Evolutionary conservation across 495 filamentous ascomycete species (phyloP).

Genomic region (Lepraria neglecta): DNA sequence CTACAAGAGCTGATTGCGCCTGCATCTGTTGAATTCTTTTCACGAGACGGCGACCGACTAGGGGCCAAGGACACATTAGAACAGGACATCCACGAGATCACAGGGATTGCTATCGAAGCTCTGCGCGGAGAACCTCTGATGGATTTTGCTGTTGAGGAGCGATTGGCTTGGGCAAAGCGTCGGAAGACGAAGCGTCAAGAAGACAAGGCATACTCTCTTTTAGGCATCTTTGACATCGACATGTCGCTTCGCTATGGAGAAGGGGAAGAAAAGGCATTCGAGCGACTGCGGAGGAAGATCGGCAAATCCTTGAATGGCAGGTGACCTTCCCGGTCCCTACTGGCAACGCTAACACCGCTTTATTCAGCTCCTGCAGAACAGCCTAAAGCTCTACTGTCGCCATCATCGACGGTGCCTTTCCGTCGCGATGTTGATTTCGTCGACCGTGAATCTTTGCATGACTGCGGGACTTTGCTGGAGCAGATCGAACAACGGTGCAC

Average conservation of each 20-base stretch:
- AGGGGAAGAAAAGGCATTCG: background rate
- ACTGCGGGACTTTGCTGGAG: too few relatives aligned
- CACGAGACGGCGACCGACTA: constrained; percentile 19
- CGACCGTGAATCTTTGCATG: too few relatives aligned
- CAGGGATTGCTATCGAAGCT: constrained; percentile 23
- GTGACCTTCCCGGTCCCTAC: too few relatives aligned
- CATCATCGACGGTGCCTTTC: too few relatives aligned
- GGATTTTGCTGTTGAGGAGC: background rate
- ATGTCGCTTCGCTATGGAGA: constrained; percentile 11
- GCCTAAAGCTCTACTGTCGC: too few relatives aligned
- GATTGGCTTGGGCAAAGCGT: background rate
- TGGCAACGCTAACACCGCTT: too few relatives aligned
- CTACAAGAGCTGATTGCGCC: constrained; percentile 30
- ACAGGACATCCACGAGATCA: constrained; percentile 27
- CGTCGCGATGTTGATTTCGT: too few relatives aligned
- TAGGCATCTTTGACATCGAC: constrained; percentile 9
- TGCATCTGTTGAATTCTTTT: constrained; percentile 28
- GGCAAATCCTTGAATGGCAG: too few relatives aligned
- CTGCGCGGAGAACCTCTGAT: background rate
- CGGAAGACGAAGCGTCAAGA: constrained; percentile 9
- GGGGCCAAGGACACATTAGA: constrained; percentile 31
- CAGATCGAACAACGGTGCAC: too few relatives aligned
- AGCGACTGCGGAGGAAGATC: background rate
- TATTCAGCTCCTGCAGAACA: too few relatives aligned
- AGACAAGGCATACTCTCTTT: constrained; percentile 9